phyloP scores from a whole-genome alignment of 2,329 filamentous ascomycete species.

The Graphilbum fragrans region DNA sequence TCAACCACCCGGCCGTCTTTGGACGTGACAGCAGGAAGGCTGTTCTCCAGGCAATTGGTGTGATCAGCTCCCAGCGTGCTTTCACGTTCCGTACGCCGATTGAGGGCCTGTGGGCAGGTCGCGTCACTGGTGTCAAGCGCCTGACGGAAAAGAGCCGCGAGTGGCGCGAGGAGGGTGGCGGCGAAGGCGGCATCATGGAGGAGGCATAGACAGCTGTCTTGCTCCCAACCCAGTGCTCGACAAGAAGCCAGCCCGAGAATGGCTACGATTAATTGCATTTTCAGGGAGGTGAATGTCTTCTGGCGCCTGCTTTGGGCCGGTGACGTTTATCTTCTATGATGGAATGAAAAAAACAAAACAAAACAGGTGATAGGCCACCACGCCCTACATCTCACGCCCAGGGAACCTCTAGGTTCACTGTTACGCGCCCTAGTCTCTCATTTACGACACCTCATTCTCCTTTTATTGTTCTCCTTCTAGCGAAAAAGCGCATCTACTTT shows the following conservation, averaged over 20 bases:
- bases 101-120: slow-evolving; percentile 77
- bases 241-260: too few species aligned
- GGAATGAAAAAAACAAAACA: too few species aligned
- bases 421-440: too few species aligned
- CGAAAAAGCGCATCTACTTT: not conserved
- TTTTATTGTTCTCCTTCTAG: not conserved
- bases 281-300: too few species aligned
- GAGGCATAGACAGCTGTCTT: slow-evolving; percentile 29
- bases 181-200: slow-evolving; percentile 53
- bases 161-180: slow-evolving; percentile 80
- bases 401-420: too few species aligned
- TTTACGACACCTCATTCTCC: too few species aligned
- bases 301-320: too few species aligned
- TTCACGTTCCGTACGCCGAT: slow-evolving; percentile 88
- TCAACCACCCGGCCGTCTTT: slow-evolving; percentile 91
- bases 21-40: slow-evolving; percentile 88
- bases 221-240: not conserved
- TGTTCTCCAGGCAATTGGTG: slow-evolving; percentile 89
- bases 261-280: too few species aligned
- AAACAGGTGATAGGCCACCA: too few species aligned
- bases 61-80: slow-evolving; percentile 86
- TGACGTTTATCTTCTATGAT: too few species aligned
- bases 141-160: slow-evolving; percentile 76
- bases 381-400: too few species aligned
- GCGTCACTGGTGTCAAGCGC: slow-evolving; percentile 68